Percentiles rank a stretch among this genome's conserved stretches.
phyloP scores from a whole-genome alignment of 305 asterid species.

The Ilex paraguariensis region DNA sequence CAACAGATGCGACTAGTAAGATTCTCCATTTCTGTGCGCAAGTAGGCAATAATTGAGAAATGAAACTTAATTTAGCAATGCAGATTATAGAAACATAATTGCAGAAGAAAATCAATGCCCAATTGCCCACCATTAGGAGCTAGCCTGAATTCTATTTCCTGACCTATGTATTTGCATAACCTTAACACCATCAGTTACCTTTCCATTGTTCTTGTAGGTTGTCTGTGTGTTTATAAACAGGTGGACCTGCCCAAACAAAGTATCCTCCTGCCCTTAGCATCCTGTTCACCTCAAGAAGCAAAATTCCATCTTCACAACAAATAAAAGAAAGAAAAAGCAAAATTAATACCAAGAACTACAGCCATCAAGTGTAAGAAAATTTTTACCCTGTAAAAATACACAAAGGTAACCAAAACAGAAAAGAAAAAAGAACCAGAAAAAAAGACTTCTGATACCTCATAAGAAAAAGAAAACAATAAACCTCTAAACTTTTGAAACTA shows the following conservation, averaged over 20 bases:
- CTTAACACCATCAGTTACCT: slow-evolving; percentile 28
- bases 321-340: background rate
- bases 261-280: slow-evolving; percentile 63
- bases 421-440: background rate
- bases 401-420: background rate
- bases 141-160: too few relatives aligned
- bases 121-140: too few relatives aligned
- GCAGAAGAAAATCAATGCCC: too few relatives aligned
- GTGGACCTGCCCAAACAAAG: slow-evolving; percentile 46
- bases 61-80: background rate
- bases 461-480: too few relatives aligned
- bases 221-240: slow-evolving; percentile 22
- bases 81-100: too few relatives aligned
- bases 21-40: slow-evolving; percentile 47
- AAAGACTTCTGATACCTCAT: too few relatives aligned
- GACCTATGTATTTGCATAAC: too few relatives aligned
- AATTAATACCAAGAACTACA: background rate
- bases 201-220: slow-evolving; percentile 34
- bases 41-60: background rate
- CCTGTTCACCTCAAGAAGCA: slow-evolving; percentile 71
- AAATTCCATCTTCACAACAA: slow-evolving; percentile 46
- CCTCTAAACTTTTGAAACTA: too few relatives aligned
- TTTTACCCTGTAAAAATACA: background rate
- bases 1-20: slow-evolving; percentile 49
- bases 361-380: background rate